Evolutionary conservation across 805 yeast species (phyloP), one percentile per base, ranked within the genome.

Genomic region (Blastobotrys americana): DNA sequence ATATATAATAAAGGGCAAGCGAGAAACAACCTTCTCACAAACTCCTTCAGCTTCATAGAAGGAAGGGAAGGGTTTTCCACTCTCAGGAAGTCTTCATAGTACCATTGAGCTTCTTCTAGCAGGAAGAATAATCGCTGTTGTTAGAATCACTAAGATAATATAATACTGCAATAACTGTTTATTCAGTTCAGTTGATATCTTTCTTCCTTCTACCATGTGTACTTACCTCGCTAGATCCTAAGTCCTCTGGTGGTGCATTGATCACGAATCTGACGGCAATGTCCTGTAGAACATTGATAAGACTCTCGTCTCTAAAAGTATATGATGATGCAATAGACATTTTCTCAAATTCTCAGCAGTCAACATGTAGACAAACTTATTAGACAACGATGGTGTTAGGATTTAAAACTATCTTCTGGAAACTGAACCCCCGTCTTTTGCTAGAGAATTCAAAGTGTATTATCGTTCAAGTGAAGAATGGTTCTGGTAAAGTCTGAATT

Each of bases 31-130:
- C 70, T 72, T 38, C 81, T 74, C 0, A 89, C 80, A 61, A 93
- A 89, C 5, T 73, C 65, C 60, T 82, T 83, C 76, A 88, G 79
- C 57, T 81, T 83, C 70, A 89, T 67, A 2, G 76, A 60, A 1
- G 97, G 97, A 47, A 90, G 70, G 25, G 71, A 63, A 3, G 93
- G 89, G 60, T 87, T 83, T 55, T 81, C 66, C 28, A 74, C 75
- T 28, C 89, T 74, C 9, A 82, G 72, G 56, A 82, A 89, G 64
- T 93, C 99, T 41, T 83, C 75, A 64, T 89, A 93, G 60, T 84
- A 93, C 98, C 98, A 93, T 55, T 88, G 96, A 2, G 98, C 98
- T 64, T 93, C 97, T 69, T 93, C 99, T 35, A 93, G 81, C 61
- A 89, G 95, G 67, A 93, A 93, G 58, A 88, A 77, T 20, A 89